phyloP scores from a whole-genome alignment of 805 yeast genomes.

The Starmerella vaccinii region DNA sequence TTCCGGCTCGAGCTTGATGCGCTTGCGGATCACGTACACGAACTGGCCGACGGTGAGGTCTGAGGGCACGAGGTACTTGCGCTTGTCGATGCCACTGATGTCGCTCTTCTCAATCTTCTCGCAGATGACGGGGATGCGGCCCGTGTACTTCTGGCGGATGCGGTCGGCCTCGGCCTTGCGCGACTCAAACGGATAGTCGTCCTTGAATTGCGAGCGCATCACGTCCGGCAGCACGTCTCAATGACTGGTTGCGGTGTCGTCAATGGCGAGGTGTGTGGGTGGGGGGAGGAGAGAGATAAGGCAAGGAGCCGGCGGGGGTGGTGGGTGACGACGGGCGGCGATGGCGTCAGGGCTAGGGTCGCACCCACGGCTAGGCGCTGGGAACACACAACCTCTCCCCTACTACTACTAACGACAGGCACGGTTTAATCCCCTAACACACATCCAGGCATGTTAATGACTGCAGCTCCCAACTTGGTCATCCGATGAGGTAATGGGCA shows the following conservation, averaged over 20 bases:
- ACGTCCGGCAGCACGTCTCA: not conserved
- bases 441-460: too few species aligned
- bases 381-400: not conserved
- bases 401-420: not conserved
- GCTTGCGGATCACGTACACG: slow-evolving; percentile 92
- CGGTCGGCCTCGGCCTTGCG: slow-evolving; percentile 92
- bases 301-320: slow-evolving; percentile 7
- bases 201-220: slow-evolving; percentile 85
- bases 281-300: slow-evolving; percentile 1
- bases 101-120: slow-evolving; percentile 96
- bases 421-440: too few species aligned
- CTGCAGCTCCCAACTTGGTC: too few species aligned
- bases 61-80: slow-evolving; percentile 91
- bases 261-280: not conserved
- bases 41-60: slow-evolving; percentile 96
- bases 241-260: slow-evolving; percentile 3
- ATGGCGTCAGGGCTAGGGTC: slow-evolving; percentile 7
- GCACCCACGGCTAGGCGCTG: not conserved
- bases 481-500: too few species aligned
- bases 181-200: slow-evolving; percentile 90
- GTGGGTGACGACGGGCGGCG: slow-evolving; percentile 1
- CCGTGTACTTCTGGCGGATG: slow-evolving; percentile 76
- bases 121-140: slow-evolving; percentile 93
- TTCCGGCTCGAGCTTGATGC: slow-evolving; percentile 91
- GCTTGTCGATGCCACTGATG: slow-evolving; percentile 91